A percentile compares a stretch with the other conserved stretches of the same genome.
These are phyloP conservation scores for Microdochium nivale DNA, from an alignment of 2,329 filamentous ascomycete genomes.

Conservation along the genomic window DNA sequence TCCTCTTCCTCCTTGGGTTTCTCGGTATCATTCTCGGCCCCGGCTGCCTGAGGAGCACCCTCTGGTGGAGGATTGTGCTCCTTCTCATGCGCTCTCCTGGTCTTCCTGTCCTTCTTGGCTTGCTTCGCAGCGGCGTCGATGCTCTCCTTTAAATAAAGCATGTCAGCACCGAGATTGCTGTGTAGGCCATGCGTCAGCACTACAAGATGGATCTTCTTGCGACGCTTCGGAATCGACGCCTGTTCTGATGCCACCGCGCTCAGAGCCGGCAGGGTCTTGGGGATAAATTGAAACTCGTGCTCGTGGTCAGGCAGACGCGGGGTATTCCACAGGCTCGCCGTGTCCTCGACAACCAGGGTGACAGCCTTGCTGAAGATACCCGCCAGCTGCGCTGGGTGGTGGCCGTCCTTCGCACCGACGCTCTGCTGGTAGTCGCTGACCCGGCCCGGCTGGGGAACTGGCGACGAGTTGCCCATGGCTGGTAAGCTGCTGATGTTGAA, in stretches of 20 bases:
- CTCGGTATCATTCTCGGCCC: conserved; percentile 16
- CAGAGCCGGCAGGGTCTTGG: background rate
- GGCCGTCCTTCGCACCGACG: conserved; percentile 43
- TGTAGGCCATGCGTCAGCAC: conserved; percentile 90
- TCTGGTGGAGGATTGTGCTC: conserved; percentile 17
- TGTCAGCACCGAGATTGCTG: conserved; percentile 90
- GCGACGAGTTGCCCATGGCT: conserved; percentile 33
- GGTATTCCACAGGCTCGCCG: conserved; percentile 85
- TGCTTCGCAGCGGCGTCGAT: conserved; percentile 78
- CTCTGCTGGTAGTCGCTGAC: conserved; percentile 69
- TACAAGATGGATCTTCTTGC: conserved; percentile 80
- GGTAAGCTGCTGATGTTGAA: conserved; percentile 52
- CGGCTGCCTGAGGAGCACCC: conserved; percentile 9
- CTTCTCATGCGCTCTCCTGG: conserved; percentile 44
- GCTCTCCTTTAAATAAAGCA: conserved; percentile 95
- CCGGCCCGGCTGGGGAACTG: conserved; percentile 57
- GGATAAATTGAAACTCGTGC: background rate
- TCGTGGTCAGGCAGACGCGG: conserved; percentile 56
- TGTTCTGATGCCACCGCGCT: conserved; percentile 3
- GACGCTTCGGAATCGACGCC: conserved; percentile 11
- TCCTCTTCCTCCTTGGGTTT: conserved; percentile 44
- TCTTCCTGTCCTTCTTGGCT: conserved; percentile 60
- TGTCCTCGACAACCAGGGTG: conserved; percentile 75
- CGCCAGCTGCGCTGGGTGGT: conserved; percentile 54
- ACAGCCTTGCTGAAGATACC: conserved; percentile 83